Conservation (phyloP, 352 stramenopile genomes). For the Phytopythium vexans region DNA sequence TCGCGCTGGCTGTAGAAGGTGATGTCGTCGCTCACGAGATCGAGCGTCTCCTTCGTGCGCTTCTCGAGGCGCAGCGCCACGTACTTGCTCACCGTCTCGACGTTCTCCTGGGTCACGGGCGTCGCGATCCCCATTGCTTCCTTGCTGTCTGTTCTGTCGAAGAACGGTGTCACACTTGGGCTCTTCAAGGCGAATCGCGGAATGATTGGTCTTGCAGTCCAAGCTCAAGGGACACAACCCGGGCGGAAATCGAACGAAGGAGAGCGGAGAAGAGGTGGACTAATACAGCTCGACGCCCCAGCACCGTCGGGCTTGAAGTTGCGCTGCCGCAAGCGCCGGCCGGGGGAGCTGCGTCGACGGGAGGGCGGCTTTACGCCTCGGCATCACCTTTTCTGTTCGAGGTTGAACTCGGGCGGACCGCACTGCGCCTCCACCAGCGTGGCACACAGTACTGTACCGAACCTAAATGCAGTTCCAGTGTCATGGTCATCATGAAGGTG, state of each 20-base stretch:
- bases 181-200: slow-evolving; percentile 7
- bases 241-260: neutral
- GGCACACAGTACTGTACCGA: no score
- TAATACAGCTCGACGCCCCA: neutral
- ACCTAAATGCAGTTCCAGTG: no score
- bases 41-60: slow-evolving; percentile 31
- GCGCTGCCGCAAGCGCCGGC: neutral
- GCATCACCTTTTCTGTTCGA: slow-evolving; percentile 5
- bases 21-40: slow-evolving; percentile 54
- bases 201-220: slow-evolving; percentile 5
- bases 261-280: neutral
- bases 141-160: neutral
- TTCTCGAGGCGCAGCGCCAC: slow-evolving; percentile 38
- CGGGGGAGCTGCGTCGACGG: no score
- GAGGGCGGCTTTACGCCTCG: slow-evolving; percentile 4
- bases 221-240: neutral
- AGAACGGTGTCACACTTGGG: neutral
- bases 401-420: neutral
- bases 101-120: slow-evolving; percentile 26
- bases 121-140: slow-evolving; percentile 26
- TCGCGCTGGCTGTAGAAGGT: slow-evolving; percentile 50
- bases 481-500: neutral
- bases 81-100: slow-evolving; percentile 43
- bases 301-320: slow-evolving; percentile 7
- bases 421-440: neutral